Percentiles rank a stretch among this genome's conserved stretches.
These are phyloP conservation scores for Pichia sp. DNA, from an alignment of 1,139 yeast species.

Conservation along the genomic window DNA sequence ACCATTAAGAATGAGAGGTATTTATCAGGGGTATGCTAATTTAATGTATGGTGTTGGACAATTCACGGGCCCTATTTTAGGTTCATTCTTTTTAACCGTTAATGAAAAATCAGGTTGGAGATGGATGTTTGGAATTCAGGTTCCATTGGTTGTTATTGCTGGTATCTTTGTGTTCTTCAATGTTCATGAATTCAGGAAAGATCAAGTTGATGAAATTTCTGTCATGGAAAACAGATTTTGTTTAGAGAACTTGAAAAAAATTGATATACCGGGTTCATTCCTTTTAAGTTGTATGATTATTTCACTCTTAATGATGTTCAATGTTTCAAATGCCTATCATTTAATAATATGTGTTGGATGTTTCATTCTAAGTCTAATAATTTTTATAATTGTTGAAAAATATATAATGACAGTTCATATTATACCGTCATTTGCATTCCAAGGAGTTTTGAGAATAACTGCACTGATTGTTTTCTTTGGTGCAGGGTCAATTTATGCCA, in stretches of 20 bases:
- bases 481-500: constrained; percentile 33
- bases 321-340: constrained; percentile 16
- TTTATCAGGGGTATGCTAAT: constrained; percentile 34
- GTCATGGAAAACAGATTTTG: constrained; percentile 33
- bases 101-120: constrained; percentile 35
- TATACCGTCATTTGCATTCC: constrained; percentile 45
- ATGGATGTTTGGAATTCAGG: constrained; percentile 37
- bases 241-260: constrained; percentile 29
- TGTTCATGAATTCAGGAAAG: constrained; percentile 32
- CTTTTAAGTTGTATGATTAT: constrained; percentile 30
- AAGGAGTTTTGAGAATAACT: constrained; percentile 30
- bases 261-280: constrained; percentile 36
- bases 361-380: constrained; percentile 20
- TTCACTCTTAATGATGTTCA: constrained; percentile 30
- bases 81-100: constrained; percentile 33
- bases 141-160: constrained; percentile 34
- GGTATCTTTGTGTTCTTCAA: constrained; percentile 26
- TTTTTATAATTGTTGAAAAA: constrained; percentile 40
- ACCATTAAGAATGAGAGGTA: constrained; percentile 28
- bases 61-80: constrained; percentile 38
- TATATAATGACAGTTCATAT: constrained; percentile 48
- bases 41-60: constrained; percentile 37
- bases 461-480: constrained; percentile 50
- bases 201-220: constrained; percentile 20
- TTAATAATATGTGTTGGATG: constrained; percentile 12